These are phyloP conservation scores for Collybiopsis confluens DNA, from an alignment of 768 basidiomycete genomes.

Conservation along the genomic window DNA sequence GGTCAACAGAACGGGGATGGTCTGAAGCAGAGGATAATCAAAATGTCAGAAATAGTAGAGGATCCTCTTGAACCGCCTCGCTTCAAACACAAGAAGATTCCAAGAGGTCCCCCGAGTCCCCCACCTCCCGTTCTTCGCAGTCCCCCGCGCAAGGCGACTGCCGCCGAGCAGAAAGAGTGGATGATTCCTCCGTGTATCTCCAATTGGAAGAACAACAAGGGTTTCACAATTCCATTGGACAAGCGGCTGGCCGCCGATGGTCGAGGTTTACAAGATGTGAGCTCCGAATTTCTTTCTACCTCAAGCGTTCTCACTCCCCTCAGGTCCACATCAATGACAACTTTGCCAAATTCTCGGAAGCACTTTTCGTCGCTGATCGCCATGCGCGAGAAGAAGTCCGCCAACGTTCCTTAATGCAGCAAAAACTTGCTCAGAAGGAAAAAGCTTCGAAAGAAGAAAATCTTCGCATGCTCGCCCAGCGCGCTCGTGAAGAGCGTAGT, in stretches of 20 bases:
- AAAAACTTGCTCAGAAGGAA: slow-evolving; percentile 97
- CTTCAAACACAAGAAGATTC: slow-evolving; percentile 99
- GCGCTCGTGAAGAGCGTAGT: slow-evolving; percentile 90
- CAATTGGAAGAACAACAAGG: slow-evolving; percentile 99
- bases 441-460: slow-evolving; percentile 97
- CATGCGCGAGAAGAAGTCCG: slow-evolving; percentile 98
- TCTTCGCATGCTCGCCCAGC: slow-evolving; percentile 88
- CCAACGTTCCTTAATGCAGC: slow-evolving; percentile 95
- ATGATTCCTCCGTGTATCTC: slow-evolving; percentile 99
- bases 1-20: slow-evolving; percentile 78
- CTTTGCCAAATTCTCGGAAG: slow-evolving; percentile 98
- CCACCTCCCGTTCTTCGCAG: slow-evolving; percentile 93
- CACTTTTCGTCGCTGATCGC: slow-evolving; percentile 90
- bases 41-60: slow-evolving; percentile 97
- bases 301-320: not conserved
- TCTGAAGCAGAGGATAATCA: slow-evolving; percentile 94
- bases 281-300: slow-evolving; percentile 22
- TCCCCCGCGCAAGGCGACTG: slow-evolving; percentile 94
- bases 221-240: slow-evolving; percentile 97
- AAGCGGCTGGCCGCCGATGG: slow-evolving; percentile 98
- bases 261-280: slow-evolving; percentile 94
- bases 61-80: slow-evolving; percentile 95
- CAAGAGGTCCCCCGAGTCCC: slow-evolving; percentile 91
- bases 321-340: slow-evolving; percentile 98
- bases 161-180: slow-evolving; percentile 99